These are phyloP conservation scores for Stephania cephalantha DNA, from an alignment of 164 flowering plant species.

Conservation along the genomic window DNA sequence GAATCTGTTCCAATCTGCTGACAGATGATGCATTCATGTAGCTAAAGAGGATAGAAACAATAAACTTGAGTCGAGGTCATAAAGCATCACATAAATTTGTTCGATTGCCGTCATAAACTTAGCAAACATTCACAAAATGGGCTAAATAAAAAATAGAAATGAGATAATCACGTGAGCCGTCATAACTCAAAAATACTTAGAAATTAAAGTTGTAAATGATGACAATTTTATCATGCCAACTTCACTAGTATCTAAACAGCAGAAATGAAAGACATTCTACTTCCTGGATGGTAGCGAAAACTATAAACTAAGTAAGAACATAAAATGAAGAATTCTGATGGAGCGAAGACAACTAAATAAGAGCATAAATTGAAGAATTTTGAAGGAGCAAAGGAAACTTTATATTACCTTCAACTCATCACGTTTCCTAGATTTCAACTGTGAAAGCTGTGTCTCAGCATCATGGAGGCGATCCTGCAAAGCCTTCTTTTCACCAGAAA, in stretches of 20 bases:
- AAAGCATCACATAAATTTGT: neutral
- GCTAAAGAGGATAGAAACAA: neutral
- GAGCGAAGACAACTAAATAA: neutral
- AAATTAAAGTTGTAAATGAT: too few relatives aligned
- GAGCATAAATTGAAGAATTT: neutral
- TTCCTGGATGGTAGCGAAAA: neutral
- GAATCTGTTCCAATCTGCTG: neutral
- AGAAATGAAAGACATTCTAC: neutral
- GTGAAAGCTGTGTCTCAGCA: constrained; percentile 81
- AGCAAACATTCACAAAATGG: too few relatives aligned
- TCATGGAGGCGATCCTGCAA: constrained; percentile 93
- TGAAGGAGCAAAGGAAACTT: neutral
- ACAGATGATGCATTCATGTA: too few relatives aligned
- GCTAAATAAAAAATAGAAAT: too few relatives aligned
- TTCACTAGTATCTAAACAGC: neutral
- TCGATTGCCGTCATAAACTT: too few relatives aligned
- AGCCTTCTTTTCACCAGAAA: constrained; percentile 63
- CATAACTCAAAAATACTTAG: too few relatives aligned
- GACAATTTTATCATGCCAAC: too few relatives aligned
- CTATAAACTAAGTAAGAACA: neutral
- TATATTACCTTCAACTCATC: constrained; percentile 86
- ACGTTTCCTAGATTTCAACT: constrained; percentile 85
- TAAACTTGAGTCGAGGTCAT: neutral
- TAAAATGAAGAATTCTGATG: neutral
- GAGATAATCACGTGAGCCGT: too few relatives aligned